phyloP scores from a whole-genome alignment of 257 asterid genomes.

The Solanum microdontum region DNA sequence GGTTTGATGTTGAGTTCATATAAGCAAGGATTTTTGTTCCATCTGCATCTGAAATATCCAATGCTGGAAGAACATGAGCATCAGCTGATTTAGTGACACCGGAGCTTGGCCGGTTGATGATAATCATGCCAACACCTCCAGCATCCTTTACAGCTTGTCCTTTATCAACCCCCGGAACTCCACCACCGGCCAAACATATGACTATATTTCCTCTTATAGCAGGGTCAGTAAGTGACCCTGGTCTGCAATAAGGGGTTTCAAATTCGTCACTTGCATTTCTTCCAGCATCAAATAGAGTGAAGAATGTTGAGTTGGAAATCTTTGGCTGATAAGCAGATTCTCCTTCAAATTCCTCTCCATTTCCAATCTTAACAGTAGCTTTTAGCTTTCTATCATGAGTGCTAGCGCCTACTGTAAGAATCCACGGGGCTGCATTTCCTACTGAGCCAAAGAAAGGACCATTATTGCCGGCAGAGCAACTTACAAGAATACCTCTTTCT shows the following conservation, averaged over 20 bases:
- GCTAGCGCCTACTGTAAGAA: slow-evolving; percentile 45
- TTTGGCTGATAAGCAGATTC: slow-evolving; percentile 20
- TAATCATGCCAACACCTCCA: slow-evolving; percentile 45
- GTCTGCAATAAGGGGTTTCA: slow-evolving; percentile 8
- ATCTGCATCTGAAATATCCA: slow-evolving; percentile 1
- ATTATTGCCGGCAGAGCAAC: slow-evolving; percentile 19
- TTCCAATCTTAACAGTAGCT: slow-evolving; percentile 25
- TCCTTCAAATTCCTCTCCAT: slow-evolving; percentile 14
- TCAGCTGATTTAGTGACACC: slow-evolving; percentile 13
- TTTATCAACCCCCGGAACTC: not conserved
- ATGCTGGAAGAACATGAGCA: slow-evolving; percentile 21
- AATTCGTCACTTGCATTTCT: not conserved
- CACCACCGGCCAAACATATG: slow-evolving; percentile 16
- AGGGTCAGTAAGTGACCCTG: not conserved
- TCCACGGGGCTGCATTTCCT: slow-evolving; percentile 32
- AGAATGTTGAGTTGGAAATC: not conserved
- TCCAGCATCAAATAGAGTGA: slow-evolving; percentile 27
- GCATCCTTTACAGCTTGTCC: slow-evolving; percentile 26
- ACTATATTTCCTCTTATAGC: slow-evolving; percentile 32
- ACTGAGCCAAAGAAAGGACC: slow-evolving; percentile 5
- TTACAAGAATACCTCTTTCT: slow-evolving; percentile 36
- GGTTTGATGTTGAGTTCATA: slow-evolving; percentile 14
- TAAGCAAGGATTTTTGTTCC: slow-evolving; percentile 14
- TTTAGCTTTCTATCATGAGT: slow-evolving; percentile 20
- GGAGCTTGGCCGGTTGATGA: not conserved